A percentile compares a stretch with the other conserved stretches of the same genome.
phyloP scores from a whole-genome alignment of 441 rosid genomes.

The Melianthus villosus region DNA sequence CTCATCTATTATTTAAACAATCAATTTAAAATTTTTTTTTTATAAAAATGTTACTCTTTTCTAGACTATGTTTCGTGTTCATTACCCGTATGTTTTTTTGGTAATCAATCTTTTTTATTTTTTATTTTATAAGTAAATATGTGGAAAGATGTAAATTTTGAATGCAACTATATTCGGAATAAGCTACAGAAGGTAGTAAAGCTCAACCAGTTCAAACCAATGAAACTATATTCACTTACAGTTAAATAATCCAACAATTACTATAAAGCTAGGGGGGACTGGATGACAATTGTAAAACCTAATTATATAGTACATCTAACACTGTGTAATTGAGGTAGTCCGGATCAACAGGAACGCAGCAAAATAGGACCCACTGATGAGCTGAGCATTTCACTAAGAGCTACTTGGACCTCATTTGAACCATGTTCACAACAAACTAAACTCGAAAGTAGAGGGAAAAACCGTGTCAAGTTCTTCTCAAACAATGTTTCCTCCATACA shows the following conservation, averaged over 20 bases:
- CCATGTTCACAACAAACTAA: slow-evolving; percentile 90
- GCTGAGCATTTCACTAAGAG: slow-evolving; percentile 80
- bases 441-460: slow-evolving; percentile 68
- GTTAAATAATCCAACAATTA: too few species aligned
- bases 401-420: slow-evolving; percentile 75
- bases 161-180: slow-evolving; percentile 10
- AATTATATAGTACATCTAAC: slow-evolving; percentile 21
- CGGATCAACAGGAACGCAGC: slow-evolving; percentile 57
- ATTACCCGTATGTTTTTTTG: too few species aligned
- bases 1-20: too few species aligned
- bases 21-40: too few species aligned
- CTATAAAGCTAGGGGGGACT: slow-evolving; percentile 1
- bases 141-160: too few species aligned
- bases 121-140: too few species aligned
- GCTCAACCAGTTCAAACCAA: slow-evolving; percentile 21
- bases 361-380: slow-evolving; percentile 74
- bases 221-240: slow-evolving; percentile 17
- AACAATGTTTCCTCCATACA: slow-evolving; percentile 56
- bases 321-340: too few species aligned
- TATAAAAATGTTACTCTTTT: too few species aligned
- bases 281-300: too few species aligned
- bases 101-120: too few species aligned
- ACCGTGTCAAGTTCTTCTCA: slow-evolving; percentile 46
- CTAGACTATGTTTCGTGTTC: too few species aligned
- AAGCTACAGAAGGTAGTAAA: slow-evolving; percentile 12